A percentile compares a stretch with the other conserved stretches of the same genome.
Evolutionary conservation across 441 rosid species (phyloP).

Genomic region (Adansonia rubrostipa): DNA sequence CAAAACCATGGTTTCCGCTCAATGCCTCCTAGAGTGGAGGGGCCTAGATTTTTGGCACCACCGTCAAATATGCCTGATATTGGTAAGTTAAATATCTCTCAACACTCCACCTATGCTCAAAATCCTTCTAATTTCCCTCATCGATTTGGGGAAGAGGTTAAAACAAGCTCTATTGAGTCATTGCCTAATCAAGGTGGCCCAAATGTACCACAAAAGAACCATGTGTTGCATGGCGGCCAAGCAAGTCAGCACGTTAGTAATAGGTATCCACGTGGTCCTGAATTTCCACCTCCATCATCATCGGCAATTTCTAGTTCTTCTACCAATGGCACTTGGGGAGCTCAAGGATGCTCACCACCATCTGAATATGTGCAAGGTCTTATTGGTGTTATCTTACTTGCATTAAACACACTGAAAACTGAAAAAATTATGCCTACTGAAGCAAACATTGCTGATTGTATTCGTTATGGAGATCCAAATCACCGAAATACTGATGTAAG

Average conservation of each 20-base stretch:
- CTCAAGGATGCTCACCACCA: conserved; percentile 48
- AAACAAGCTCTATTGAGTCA: conserved; percentile 37
- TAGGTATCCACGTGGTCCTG: conserved; percentile 43
- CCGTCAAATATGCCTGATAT: conserved; percentile 49
- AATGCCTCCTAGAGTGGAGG: conserved; percentile 46
- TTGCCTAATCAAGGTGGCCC: conserved; percentile 39
- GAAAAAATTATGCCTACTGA: conserved; percentile 65
- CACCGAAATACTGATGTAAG: conserved; percentile 54
- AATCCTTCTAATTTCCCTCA: conserved; percentile 47
- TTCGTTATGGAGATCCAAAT: conserved; percentile 60
- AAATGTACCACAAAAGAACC: conserved; percentile 39
- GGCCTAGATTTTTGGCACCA: conserved; percentile 43
- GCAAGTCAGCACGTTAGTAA: conserved; percentile 32
- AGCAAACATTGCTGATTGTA: conserved; percentile 62
- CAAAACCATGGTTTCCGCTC: conserved; percentile 49
- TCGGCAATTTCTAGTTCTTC: conserved; percentile 33
- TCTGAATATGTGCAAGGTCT: conserved; percentile 66
- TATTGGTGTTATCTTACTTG: conserved; percentile 61
- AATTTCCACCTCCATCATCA: conserved; percentile 36
- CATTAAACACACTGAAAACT: conserved; percentile 58
- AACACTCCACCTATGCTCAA: conserved; percentile 38
- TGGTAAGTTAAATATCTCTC: conserved; percentile 53
- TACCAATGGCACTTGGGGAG: conserved; percentile 48
- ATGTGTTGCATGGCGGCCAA: conserved; percentile 35
- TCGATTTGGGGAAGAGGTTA: conserved; percentile 46